These are phyloP conservation scores for Chlorociboria aeruginascens DNA, from an alignment of 495 filamentous ascomycete species.

Conservation along the genomic window DNA sequence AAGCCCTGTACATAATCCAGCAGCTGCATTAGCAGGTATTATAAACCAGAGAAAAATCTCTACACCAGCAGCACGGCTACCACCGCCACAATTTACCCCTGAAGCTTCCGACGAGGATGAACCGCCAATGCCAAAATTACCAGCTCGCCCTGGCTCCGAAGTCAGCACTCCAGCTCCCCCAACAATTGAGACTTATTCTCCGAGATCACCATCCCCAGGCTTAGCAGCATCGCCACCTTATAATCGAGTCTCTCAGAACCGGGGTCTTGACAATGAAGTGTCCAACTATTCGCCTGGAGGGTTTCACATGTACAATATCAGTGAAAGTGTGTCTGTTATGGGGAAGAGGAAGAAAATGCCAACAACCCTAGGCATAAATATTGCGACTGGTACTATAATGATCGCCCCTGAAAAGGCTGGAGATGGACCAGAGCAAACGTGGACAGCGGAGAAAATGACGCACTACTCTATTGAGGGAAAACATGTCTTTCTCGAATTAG, in stretches of 20 bases:
- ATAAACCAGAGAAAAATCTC: slow-evolving; percentile 12
- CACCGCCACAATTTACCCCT: slow-evolving; percentile 41
- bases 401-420: slow-evolving; percentile 72
- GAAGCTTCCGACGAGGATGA: slow-evolving; percentile 52
- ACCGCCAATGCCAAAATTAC: slow-evolving; percentile 51
- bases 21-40: slow-evolving; percentile 20
- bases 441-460: slow-evolving; percentile 84
- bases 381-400: slow-evolving; percentile 76
- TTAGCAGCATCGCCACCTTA: slow-evolving; percentile 47
- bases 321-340: slow-evolving; percentile 89
- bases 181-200: slow-evolving; percentile 33
- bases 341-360: slow-evolving; percentile 97
- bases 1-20: slow-evolving; percentile 13
- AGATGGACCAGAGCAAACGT: slow-evolving; percentile 78
- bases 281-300: slow-evolving; percentile 45
- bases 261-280: slow-evolving; percentile 24
- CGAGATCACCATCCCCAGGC: slow-evolving; percentile 29
- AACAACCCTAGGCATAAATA: slow-evolving; percentile 82
- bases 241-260: slow-evolving; percentile 35
- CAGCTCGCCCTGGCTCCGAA: slow-evolving; percentile 55
- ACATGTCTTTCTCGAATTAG: slow-evolving; percentile 90
- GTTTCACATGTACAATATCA: slow-evolving; percentile 90
- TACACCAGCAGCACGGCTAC: slow-evolving; percentile 18
- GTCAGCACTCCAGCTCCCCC: slow-evolving; percentile 35
- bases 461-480: slow-evolving; percentile 97